Conservation (phyloP, 176 grass and related monocot species). For the Bromus sterilis region DNA sequence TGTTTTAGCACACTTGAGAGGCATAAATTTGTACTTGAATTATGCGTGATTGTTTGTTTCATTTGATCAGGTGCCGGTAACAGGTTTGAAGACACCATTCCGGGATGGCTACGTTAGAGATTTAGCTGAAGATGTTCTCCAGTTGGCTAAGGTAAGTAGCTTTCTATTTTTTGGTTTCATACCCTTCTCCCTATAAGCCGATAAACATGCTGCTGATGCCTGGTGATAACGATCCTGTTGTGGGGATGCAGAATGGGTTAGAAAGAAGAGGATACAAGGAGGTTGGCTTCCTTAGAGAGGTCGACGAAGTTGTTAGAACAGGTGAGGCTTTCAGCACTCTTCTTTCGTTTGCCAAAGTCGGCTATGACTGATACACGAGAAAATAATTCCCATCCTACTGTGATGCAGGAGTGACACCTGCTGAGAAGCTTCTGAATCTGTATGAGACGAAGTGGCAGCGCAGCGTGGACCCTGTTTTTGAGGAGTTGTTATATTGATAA, state of each 20-base stretch:
- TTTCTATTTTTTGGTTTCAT: not conserved
- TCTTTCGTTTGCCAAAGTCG: not conserved
- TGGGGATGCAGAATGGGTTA: conserved; percentile 69
- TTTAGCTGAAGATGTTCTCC: conserved; percentile 86
- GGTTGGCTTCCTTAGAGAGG: conserved; percentile 84
- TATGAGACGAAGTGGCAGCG: conserved; percentile 82
- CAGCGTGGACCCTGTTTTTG: conserved; percentile 67
- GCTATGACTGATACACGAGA: not conserved
- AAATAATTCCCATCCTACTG: not conserved
- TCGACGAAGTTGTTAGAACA: conserved; percentile 60
- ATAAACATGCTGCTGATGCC: not conserved
- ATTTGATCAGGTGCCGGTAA: conserved; percentile 66
- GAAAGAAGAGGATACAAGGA: conserved; percentile 99
- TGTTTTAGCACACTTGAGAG: not conserved
- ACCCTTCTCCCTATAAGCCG: not conserved
- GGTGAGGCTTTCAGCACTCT: conserved; percentile 21
- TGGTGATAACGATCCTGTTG: not conserved
- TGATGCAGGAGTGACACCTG: conserved; percentile 71
- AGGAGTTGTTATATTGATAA: conserved; percentile 73
- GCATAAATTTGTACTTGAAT: not conserved
- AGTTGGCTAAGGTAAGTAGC: conserved; percentile 65
- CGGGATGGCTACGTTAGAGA: conserved; percentile 77
- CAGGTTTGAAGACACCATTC: conserved; percentile 90
- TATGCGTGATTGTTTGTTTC: not conserved
- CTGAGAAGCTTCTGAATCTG: conserved; percentile 77